Evolutionary conservation across 805 yeast genomes (phyloP), one percentile per base, ranked within the genome.

Genomic region (Metschnikowia arizonensis): DNA sequence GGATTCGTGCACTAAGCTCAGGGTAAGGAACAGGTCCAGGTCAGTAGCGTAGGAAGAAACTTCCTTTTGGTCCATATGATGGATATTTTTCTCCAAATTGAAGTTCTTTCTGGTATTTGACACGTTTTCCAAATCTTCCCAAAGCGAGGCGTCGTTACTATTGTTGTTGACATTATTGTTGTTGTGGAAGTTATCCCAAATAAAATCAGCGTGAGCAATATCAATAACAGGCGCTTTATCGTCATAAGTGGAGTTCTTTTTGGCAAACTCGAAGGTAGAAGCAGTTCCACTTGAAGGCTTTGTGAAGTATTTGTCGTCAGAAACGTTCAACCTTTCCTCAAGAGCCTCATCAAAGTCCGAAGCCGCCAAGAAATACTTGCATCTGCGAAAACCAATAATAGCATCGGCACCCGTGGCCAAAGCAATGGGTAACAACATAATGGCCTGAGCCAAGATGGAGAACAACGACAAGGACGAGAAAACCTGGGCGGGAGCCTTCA

Each of bases 321-420:
- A 26, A 5, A 26, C 52, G 8, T 19, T 31, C 40, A 53, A 42
- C 33, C 25, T 40, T 19, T 33, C 17, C 29, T 45, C 48, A 42
- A 50, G 40, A 4, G 47, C 50, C 29, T 49, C 50, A 31, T 48
- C 45, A 30, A 40, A 50, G 43, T 61, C 61, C 2, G 42, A 40
- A 3, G 61, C 50, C 12, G 54, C 49, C 48, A 63, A 53, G 42
- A 50, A 61, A 34, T 55, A 57, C n/a, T 44, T 49, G 33, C 59
- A 54, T 44, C 68, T 53, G 19, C 47, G 58, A 50, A 70, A 65
- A 0, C 74, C 76, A 54, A 69, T 64, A 32, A 60, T 58, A 8
- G 75, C 76, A 53, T 72, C 77, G 12, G 75, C 72, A 31, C 71
- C 76, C 18, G 73, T 61, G 8, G 74, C 67, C 52, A 72, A 64